Evolutionary conservation across 805 yeast genomes (phyloP), one percentile per base, ranked within the genome.

Genomic region (Saturnispora quitensis): DNA sequence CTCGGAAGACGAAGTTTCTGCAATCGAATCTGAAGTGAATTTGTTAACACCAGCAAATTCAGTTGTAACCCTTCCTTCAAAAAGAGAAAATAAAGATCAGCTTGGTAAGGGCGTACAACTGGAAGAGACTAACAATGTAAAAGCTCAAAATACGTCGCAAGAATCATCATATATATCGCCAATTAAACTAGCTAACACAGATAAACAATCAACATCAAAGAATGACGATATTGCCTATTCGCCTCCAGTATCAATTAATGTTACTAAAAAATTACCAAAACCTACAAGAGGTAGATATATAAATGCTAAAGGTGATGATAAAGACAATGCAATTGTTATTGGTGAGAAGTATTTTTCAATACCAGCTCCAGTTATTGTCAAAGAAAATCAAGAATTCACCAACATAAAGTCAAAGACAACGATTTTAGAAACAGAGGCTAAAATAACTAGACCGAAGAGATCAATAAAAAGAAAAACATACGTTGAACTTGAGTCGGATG

Each of bases 161-260:
- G 54, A 51, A 18, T 51, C 54, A 12, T 47, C 43, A 31, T 13
- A 31, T 33, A 43, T 33, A 6, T 45, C 50, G 4, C 50, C 53
- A 9, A 45, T 45, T 4, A 49, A 49, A 49, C 18, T 49, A 22
- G 43, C 36, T 34, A 42, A 34, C 40, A 35, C 45, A 31, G 48
- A 51, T 28, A 36, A 12, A 24, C n/a, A 12, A 8, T 3, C n/a
- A 22, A 4, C 44, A 24, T 9, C 17, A 15, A 13, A 13, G 13
- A 44, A 42, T 22, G 42, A 49, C 15, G 6, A 5, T 38, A 18
- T 18, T 3, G n/a, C 12, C n/a, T 38, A 36, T 24, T 43, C 35
- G 4, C 40, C 20, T 9, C 44, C 40, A 6, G 28, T 8, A n/a
- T 20, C 40, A 13, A 27, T 45, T 27, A 42, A 38, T 12, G 7